These are phyloP conservation scores for Aspergillus amoenus DNA, from an alignment of 2,329 filamentous ascomycete genomes.

Conservation along the genomic window DNA sequence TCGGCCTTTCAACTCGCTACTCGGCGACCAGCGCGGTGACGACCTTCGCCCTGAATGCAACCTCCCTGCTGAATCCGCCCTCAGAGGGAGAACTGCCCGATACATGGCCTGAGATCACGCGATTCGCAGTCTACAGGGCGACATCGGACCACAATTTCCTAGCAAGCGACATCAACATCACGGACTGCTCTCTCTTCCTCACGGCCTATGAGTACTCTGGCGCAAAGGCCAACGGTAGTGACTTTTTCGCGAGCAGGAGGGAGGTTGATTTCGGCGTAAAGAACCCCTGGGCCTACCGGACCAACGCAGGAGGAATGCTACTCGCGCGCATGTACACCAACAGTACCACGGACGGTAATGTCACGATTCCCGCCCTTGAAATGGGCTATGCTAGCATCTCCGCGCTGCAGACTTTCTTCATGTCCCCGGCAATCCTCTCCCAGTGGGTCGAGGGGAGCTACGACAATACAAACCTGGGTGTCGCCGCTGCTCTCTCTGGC, in stretches of 20 bases:
- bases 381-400: background rate
- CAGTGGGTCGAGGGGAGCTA: constrained; percentile 7
- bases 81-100: background rate
- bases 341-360: background rate
- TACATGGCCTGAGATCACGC: constrained; percentile 14
- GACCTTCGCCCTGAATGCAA: constrained; percentile 10
- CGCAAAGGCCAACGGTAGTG: constrained; percentile 13
- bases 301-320: too few species aligned
- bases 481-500: constrained; percentile 9
- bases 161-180: constrained; percentile 11
- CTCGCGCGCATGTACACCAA: background rate
- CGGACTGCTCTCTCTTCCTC: constrained; percentile 16
- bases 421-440: constrained; percentile 5
- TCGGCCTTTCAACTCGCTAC: constrained; percentile 3
- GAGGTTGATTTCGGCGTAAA: constrained; percentile 15
- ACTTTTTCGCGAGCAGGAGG: constrained; percentile 4
- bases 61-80: background rate
- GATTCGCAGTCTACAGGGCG: constrained; percentile 16
- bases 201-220: constrained; percentile 13
- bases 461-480: constrained; percentile 7
- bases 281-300: constrained; percentile 8
- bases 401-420: constrained; percentile 7
- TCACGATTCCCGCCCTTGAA: background rate
- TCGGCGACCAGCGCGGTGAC: constrained; percentile 2
- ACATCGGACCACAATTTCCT: constrained; percentile 7